Evolutionary conservation across 345 rosid genomes (phyloP), one percentile per base, ranked within the genome.

Genomic region (Zanthoxylum bungeanum): DNA sequence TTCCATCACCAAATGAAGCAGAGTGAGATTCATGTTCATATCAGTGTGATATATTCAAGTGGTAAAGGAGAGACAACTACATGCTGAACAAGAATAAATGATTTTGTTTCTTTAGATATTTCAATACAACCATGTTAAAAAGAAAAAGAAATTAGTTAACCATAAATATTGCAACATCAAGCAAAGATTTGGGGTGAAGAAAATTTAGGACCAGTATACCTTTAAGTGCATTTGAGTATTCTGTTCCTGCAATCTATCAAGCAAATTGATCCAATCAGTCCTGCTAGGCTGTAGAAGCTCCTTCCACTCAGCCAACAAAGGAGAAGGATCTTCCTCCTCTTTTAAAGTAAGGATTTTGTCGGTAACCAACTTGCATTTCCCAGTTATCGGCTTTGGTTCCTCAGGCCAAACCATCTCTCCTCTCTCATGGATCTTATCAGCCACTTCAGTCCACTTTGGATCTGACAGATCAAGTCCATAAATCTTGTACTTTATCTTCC

Each of bases 391-490:
- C 83, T 95, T 88, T 0, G 99, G 82, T 68, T 92, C 98, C 71
- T 74, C 77, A 64, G 91, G 90, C 81, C 86, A 89, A 70, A 80
- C 69, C n/a, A 82, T 69, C 75, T 77, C 83, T 79, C 81, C 97
- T 28, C 87, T 75, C 78, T 86, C 89, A 53, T 88, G 85, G 71
- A 92, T 81, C 75, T 85, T 89, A 77, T 90, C 83, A 73, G 92
- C 91, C 53, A 85, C 80, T 76, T 89, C 75, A 77, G 76, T 83
- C 98, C 98, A 92, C 76, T 84, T 89, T 21, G 89, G 79, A 81
- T 85, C 91, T 7, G 99, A 92, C 12, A 95, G 83, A 75, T 95
- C 91, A 62, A 95, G 96, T 66, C 98, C 99, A 80, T 92, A 91
- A 52, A 92, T 95, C 87, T 85, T 95, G 83, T 88, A 89, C 75